A percentile compares a stretch with the other conserved stretches of the same genome.
Conservation (phyloP, 306 rosid genomes). For the Ormosia emarginata region DNA sequence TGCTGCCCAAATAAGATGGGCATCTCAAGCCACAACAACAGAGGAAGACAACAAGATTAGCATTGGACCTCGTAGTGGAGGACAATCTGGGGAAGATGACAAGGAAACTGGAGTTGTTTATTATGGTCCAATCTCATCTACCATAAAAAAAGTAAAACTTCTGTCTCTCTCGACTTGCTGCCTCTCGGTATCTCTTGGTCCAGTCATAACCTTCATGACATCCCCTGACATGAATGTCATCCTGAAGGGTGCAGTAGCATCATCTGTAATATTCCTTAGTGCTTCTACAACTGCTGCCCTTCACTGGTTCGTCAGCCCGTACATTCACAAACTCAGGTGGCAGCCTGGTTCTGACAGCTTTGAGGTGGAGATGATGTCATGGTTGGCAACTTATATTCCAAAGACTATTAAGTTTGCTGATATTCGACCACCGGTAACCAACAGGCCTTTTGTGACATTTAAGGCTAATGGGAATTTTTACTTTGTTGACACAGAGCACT, state of each 20-base stretch:
- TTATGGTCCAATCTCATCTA: constrained; percentile 77
- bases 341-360: constrained; percentile 84
- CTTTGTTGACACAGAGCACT: constrained; percentile 71
- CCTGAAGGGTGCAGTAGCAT: constrained; percentile 88
- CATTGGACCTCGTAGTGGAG: constrained; percentile 71
- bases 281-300: constrained; percentile 72
- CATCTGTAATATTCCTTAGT: constrained; percentile 71
- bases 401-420: constrained; percentile 72
- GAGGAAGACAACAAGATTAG: constrained; percentile 76
- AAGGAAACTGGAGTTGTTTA: constrained; percentile 62
- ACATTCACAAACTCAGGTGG: constrained; percentile 80
- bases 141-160: constrained; percentile 86
- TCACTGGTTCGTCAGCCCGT: constrained; percentile 90
- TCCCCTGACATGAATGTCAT: constrained; percentile 88
- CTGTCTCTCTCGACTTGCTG: constrained; percentile 95
- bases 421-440: constrained; percentile 68
- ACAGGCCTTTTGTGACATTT: constrained; percentile 82
- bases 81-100: constrained; percentile 43
- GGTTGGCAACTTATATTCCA: constrained; percentile 56
- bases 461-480: constrained; percentile 73
- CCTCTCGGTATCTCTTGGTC: constrained; percentile 85
- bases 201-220: constrained; percentile 92
- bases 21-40: constrained; percentile 46
- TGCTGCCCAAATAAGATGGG: constrained; percentile 64
- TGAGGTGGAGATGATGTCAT: constrained; percentile 81